phyloP scores from a whole-genome alignment of 1,139 yeast genomes.

The Scheffersomyces illinoinensis region DNA sequence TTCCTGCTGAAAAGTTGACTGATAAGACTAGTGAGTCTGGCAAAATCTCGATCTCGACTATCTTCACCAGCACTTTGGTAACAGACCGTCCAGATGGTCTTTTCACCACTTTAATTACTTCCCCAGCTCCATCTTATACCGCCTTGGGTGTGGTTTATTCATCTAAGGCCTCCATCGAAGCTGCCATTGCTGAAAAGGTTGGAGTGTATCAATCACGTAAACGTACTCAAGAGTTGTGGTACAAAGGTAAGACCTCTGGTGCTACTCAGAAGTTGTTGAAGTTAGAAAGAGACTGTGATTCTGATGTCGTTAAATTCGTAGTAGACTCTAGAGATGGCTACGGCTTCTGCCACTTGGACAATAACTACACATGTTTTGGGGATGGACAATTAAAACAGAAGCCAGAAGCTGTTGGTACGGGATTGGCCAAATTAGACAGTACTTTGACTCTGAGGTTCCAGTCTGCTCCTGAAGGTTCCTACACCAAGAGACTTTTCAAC shows the following conservation, averaged over 20 bases:
- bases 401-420: conserved; percentile 52
- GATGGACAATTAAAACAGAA: conserved; percentile 34
- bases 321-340: conserved; percentile 75
- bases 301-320: conserved; percentile 82
- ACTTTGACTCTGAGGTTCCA: conserved; percentile 55
- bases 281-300: conserved; percentile 84
- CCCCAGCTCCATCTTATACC: conserved; percentile 48
- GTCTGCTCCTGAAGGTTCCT: conserved; percentile 86
- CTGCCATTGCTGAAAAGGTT: conserved; percentile 75
- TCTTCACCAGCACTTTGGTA: conserved; percentile 56
- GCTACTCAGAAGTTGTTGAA: conserved; percentile 78
- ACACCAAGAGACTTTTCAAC: conserved; percentile 82
- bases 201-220: conserved; percentile 96
- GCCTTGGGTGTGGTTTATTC: conserved; percentile 92
- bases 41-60: conserved; percentile 49
- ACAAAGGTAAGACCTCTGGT: conserved; percentile 93
- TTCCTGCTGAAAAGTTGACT: conserved; percentile 44
- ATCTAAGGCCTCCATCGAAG: conserved; percentile 74
- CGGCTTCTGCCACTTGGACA: conserved; percentile 90
- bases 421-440: conserved; percentile 65
- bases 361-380: conserved; percentile 71
- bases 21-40: conserved; percentile 29
- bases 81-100: conserved; percentile 89
- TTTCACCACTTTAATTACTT: conserved; percentile 81
- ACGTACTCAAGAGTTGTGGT: conserved; percentile 83